A percentile compares a stretch with the other conserved stretches of the same genome.
Evolutionary conservation across 2,329 filamentous ascomycete genomes (phyloP).

Genomic region (Cladobotryum protrusum): DNA sequence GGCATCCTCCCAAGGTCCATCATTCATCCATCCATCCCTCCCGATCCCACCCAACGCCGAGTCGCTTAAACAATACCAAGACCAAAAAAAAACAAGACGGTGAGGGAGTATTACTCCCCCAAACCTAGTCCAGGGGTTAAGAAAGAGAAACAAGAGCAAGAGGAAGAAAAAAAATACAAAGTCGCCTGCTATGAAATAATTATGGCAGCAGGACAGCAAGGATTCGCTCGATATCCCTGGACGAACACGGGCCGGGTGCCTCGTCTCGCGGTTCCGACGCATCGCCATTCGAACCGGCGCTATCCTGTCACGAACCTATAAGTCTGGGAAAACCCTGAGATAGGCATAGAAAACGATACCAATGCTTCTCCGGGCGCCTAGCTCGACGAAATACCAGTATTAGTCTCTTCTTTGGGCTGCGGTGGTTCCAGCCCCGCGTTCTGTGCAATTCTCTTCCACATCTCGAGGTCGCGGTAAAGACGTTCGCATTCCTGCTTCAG

Average conservation of each 20-base stretch:
- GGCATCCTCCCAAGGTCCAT: no score
- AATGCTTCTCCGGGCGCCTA: slow-evolving; percentile 20
- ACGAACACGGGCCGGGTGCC: neutral
- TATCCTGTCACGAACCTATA: neutral
- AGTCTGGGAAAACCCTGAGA: slow-evolving; percentile 2
- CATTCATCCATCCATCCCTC: neutral
- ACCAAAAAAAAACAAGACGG: slow-evolving; percentile 1
- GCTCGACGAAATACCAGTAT: slow-evolving; percentile 19
- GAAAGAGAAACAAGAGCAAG: neutral
- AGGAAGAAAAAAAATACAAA: neutral
- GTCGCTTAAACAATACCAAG: slow-evolving; percentile 2
- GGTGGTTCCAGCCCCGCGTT: slow-evolving; percentile 48
- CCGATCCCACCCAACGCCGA: slow-evolving; percentile 11
- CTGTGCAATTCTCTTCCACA: slow-evolving; percentile 67
- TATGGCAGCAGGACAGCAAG: no score
- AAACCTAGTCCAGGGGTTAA: slow-evolving; percentile 6
- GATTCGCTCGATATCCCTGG: no score
- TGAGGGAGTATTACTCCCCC: slow-evolving; percentile 7
- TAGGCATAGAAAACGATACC: slow-evolving; percentile 12
- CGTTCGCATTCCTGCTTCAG: slow-evolving; percentile 74
- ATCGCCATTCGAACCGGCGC: no score
- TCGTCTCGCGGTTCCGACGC: neutral
- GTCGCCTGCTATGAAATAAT: no score
- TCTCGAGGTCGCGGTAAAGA: slow-evolving; percentile 70
- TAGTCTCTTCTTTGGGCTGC: slow-evolving; percentile 33